Evolutionary conservation across 345 rosid species (phyloP).

Genomic region (Alliaria petiolata): DNA sequence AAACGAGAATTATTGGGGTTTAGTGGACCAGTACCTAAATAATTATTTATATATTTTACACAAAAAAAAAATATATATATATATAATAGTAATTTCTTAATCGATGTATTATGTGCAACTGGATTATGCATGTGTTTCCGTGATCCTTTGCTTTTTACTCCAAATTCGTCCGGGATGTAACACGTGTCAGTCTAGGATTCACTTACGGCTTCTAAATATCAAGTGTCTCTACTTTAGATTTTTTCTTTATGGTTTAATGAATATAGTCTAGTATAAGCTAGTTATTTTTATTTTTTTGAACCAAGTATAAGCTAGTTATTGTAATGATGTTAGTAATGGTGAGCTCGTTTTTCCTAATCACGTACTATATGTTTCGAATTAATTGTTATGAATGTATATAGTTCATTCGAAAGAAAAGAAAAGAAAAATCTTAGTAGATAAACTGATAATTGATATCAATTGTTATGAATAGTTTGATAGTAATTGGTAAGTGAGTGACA

Average conservation of each 20-base stretch:
- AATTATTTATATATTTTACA: background rate
- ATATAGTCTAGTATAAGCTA: too few relatives aligned
- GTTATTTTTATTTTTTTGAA: too few relatives aligned
- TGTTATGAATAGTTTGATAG: background rate
- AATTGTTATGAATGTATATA: background rate
- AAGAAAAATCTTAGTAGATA: background rate
- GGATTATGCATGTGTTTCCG: constrained; percentile 17
- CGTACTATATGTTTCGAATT: too few relatives aligned
- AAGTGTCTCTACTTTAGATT: too few relatives aligned
- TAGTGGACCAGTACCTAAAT: constrained; percentile 15
- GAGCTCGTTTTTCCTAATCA: too few relatives aligned
- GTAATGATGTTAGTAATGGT: too few relatives aligned
- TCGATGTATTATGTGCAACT: background rate
- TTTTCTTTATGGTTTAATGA: too few relatives aligned
- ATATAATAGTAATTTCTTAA: background rate
- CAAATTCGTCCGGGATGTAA: background rate
- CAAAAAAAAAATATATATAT: background rate
- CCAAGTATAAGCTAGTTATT: too few relatives aligned
- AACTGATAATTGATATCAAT: background rate
- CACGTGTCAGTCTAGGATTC: constrained; percentile 17
- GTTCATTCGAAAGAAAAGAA: background rate
- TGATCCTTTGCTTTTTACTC: background rate
- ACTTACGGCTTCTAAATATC: background rate
- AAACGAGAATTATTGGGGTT: background rate
- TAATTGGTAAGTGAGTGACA: background rate